Base-by-base conservation (phyloP, 352 stramenopile species). In the Phytophthora foliorum region DNA sequence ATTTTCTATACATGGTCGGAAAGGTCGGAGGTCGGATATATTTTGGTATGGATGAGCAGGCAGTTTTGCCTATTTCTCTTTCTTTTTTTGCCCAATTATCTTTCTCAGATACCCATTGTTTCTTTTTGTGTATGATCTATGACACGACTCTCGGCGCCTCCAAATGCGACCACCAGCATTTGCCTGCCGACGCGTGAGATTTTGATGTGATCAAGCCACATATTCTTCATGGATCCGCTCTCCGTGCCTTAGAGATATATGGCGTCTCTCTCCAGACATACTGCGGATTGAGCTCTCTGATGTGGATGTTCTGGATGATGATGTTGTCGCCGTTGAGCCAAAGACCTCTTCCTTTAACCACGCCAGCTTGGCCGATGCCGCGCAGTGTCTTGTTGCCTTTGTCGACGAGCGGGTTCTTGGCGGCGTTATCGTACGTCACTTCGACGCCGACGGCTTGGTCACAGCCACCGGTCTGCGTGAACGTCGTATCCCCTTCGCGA, bases 151-250 rank as follows among this genome's bases (percentile, higher is more conserved):
- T 74, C 62, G 4, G 74, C 66, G 16, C 76, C 67, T 11, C 61
- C 79, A 10, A 64, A 68, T 19, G 69, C 70, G 9, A 60, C 81
- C 4, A 60, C 67, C 34, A 88, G 57, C 65, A 85, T 82, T 34
- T 88, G 74, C n/a, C 76, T 63, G 8, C 74, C 79, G 24, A 83
- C 51, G 4, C 48, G 55, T 1, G 57, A 71, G 9, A 87, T 53
- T 51, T 81, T 81, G 46, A 87, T 62, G 60, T 88, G 80, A 44
- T 88, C 77, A 45, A 86, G 51, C 80, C 72, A 88, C 48, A 70
- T 59, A 21, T 70, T 64, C 27, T 63, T 64, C 60, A 69, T 51
- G 16, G 54, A 38, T 34, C 59, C 44, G 10, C 57, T 68, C 6
- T 69, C 45, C 0, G 52, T 72, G 24, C 72, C 68, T 24, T 70